Conservation (phyloP, 1,139 yeast genomes). For the Pneumocystis sp. region DNA sequence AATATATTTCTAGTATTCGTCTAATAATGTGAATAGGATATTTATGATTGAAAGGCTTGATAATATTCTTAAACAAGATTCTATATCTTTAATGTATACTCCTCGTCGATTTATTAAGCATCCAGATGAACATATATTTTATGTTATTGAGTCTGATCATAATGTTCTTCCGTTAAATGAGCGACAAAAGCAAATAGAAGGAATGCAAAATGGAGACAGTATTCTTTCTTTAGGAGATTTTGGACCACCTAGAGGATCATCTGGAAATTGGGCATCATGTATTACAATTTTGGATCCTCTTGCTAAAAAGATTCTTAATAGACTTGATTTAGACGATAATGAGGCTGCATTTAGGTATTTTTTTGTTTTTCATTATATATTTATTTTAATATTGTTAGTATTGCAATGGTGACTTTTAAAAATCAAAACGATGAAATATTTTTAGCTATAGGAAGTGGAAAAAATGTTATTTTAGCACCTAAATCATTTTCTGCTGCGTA, state of each 20-base stretch:
- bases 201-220: slow-evolving; percentile 17
- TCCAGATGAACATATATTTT: slow-evolving; percentile 21
- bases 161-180: slow-evolving; percentile 23
- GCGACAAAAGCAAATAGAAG: slow-evolving; percentile 5
- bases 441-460: slow-evolving; percentile 38
- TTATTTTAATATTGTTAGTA: slow-evolving; percentile 18
- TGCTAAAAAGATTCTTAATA: slow-evolving; percentile 28
- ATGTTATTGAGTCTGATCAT: slow-evolving; percentile 37
- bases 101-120: slow-evolving; percentile 35
- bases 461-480: slow-evolving; percentile 29
- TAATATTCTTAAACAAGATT: slow-evolving; percentile 34
- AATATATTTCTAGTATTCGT: not conserved
- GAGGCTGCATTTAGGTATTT: slow-evolving; percentile 27
- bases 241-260: slow-evolving; percentile 26
- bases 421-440: slow-evolving; percentile 23
- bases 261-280: slow-evolving; percentile 36
- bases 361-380: not conserved
- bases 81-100: slow-evolving; percentile 34
- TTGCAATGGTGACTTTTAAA: slow-evolving; percentile 27
- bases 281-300: slow-evolving; percentile 36
- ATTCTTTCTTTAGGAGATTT: slow-evolving; percentile 28
- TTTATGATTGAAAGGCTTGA: slow-evolving; percentile 43
- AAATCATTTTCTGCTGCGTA: slow-evolving; percentile 24
- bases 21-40: slow-evolving; percentile 26
- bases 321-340: slow-evolving; percentile 29